Evolutionary conservation across 179 eudicot genomes (phyloP), one percentile per base, ranked within the genome.

Genomic region (Heliamphora ciliata): DNA sequence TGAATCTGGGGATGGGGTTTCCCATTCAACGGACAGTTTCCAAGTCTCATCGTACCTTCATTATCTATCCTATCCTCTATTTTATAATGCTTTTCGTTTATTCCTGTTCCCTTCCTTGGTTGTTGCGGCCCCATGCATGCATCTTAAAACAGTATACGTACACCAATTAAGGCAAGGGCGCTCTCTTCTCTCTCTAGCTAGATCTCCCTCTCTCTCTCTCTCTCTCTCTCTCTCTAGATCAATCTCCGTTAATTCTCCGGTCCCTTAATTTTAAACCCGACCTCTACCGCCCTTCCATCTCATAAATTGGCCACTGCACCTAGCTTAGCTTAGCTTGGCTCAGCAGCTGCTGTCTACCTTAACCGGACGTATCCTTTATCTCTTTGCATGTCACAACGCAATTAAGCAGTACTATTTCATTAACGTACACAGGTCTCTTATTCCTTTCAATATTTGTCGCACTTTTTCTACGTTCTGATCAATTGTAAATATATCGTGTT

Each of bases 91-190:
- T 67, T 84, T 78, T 81, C 82, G 92, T 91, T 83, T 91, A 91
- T 89, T 91, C 89, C 93, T 88, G 93, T 84, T 81, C 90, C 92
- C 86, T 21, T 54, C 87, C 87, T 89, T 84, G 87, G 67, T 85
- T 63, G 69, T 83, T 56, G 66, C 74, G 50, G 47, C 66, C 73
- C 47, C 76, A 31, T 70, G 7, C 4, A 7, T 71, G 58, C 59
- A 73, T 50, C 58, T 51, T 51, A 7, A 47, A 13, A 8, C 40
- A 13, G n/a, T 11, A 31, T 31, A 31, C 40, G 40, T 31, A 31
- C 40, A 31, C 40, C 40, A 31, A 31, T 31, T 31, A 31, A 31
- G 40, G 40, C 40, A 31, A 31, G 40, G 40, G 40, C 40, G 40
- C 40, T 31, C 40, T 31, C 40, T 31, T 31, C 1, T 31, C 40